Conservation (phyloP, 148 eudicot species). For the Spergularia marina region DNA sequence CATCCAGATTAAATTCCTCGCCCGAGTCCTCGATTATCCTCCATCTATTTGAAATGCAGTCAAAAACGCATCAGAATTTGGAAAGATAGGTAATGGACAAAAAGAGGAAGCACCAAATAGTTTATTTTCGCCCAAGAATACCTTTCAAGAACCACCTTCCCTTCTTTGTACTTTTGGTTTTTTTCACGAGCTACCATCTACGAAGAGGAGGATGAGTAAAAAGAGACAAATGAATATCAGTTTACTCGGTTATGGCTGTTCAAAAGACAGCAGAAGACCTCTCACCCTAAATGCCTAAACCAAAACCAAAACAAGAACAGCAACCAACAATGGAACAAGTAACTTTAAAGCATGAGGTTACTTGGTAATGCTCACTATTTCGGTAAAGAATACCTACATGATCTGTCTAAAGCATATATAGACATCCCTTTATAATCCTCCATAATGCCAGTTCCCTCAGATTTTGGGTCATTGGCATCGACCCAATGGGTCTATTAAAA, state of each 20-base stretch:
- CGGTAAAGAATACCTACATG: too few species aligned
- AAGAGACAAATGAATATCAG: neutral
- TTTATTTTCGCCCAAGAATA: neutral
- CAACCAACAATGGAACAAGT: too few species aligned
- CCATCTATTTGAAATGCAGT: slow-evolving; percentile 28
- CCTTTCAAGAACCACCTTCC: slow-evolving; percentile 71
- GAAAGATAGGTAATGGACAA: neutral
- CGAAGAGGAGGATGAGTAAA: neutral
- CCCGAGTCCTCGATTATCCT: slow-evolving; percentile 39
- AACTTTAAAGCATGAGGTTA: too few species aligned
- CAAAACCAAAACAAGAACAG: too few species aligned
- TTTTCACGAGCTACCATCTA: slow-evolving; percentile 47
- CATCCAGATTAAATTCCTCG: slow-evolving; percentile 31
- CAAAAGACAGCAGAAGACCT: too few species aligned
- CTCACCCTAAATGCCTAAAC: too few species aligned
- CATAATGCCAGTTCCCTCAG: too few species aligned
- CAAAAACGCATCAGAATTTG: neutral
- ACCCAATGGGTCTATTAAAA: too few species aligned
- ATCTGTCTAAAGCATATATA: too few species aligned
- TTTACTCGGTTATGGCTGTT: neutral
- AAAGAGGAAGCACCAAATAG: neutral
- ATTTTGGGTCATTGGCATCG: too few species aligned
- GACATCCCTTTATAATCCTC: too few species aligned
- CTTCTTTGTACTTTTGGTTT: slow-evolving; percentile 52
- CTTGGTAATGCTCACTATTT: too few species aligned